These are phyloP conservation scores for Phytophthora rubi DNA, from an alignment of 352 stramenopile genomes.

Conservation along the genomic window DNA sequence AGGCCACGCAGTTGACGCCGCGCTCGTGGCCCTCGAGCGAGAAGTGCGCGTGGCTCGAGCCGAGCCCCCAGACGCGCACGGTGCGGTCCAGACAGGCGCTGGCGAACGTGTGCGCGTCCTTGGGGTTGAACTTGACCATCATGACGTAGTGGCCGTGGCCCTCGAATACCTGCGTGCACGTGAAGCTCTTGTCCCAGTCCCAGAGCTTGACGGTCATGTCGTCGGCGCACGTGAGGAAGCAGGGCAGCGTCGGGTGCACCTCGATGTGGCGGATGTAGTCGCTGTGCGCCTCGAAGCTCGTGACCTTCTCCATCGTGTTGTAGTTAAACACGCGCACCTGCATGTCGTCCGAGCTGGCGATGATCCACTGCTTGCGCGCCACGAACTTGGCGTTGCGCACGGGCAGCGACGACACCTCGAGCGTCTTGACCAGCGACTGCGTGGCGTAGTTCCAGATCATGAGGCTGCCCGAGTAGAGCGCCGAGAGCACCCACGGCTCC, in stretches of 20 bases:
- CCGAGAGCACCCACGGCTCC: conserved; percentile 97
- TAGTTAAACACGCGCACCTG: conserved; percentile 99
- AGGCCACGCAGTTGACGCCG: conserved; percentile 99
- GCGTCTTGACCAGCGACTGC: conserved; percentile 95
- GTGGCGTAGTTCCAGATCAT: conserved; percentile 99
- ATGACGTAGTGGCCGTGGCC: conserved; percentile 99
- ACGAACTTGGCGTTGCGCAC: conserved; percentile 96
- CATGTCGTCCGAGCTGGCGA: conserved; percentile 97
- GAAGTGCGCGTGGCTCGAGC: conserved; percentile 94
- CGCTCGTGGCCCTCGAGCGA: conserved; percentile 93
- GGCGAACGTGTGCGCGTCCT: conserved; percentile 99
- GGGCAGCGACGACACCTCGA: conserved; percentile 96
- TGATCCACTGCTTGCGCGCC: conserved; percentile 97
- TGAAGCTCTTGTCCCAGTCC: conserved; percentile 95
- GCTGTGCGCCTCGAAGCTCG: conserved; percentile 95
- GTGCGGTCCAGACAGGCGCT: conserved; percentile 97
- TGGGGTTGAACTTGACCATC: conserved; percentile 99
- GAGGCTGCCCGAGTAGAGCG: conserved; percentile 97
- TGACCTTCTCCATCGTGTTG: conserved; percentile 99
- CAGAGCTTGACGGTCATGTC: conserved; percentile 99
- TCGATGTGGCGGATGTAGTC: conserved; percentile 99
- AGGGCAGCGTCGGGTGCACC: conserved; percentile 97
- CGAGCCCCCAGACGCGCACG: conserved; percentile 96
- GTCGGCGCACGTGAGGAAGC: conserved; percentile 96
- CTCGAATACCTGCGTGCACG: conserved; percentile 84